These are phyloP conservation scores for Noccaea bulbosa DNA, from an alignment of 345 rosid genomes.

Conservation along the genomic window DNA sequence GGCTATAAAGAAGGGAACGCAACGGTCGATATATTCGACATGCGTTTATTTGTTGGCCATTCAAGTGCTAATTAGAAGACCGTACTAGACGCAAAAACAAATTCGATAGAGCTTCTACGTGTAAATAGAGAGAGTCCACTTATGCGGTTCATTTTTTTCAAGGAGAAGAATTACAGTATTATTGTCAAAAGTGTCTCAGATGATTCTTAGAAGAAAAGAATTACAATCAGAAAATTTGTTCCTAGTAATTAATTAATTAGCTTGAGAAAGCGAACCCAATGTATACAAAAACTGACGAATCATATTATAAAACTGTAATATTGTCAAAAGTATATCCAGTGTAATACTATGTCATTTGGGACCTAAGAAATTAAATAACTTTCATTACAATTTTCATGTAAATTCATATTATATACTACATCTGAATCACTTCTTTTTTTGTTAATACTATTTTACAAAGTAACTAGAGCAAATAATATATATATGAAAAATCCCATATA, in stretches of 20 bases:
- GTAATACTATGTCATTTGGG: background rate
- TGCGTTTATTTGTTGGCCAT: conserved; percentile 64
- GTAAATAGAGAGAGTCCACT: conserved; percentile 49
- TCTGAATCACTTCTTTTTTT: too few species aligned
- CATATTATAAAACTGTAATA: background rate
- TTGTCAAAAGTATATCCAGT: background rate
- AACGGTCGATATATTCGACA: conserved; percentile 65
- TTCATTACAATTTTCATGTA: background rate
- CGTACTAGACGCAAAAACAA: conserved; percentile 44
- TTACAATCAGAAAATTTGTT: conserved; percentile 6
- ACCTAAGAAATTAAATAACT: background rate
- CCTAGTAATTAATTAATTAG: conserved; percentile 12
- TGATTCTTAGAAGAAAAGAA: conserved; percentile 20
- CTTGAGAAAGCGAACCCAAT: conserved; percentile 29
- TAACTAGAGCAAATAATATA: background rate
- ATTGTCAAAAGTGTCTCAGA: conserved; percentile 33
- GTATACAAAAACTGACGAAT: conserved; percentile 12
- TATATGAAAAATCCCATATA: background rate
- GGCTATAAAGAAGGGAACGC: conserved; percentile 64
- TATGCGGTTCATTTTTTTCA: conserved; percentile 29
- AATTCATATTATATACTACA: background rate
- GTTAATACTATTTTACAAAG: too few species aligned
- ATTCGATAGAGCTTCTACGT: conserved; percentile 35
- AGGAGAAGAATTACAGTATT: conserved; percentile 33
- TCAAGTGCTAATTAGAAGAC: conserved; percentile 70